Evolutionary conservation across 768 basidiomycete genomes (phyloP), one percentile per base, ranked within the genome.

Genomic region (Pisolithus orientalis): DNA sequence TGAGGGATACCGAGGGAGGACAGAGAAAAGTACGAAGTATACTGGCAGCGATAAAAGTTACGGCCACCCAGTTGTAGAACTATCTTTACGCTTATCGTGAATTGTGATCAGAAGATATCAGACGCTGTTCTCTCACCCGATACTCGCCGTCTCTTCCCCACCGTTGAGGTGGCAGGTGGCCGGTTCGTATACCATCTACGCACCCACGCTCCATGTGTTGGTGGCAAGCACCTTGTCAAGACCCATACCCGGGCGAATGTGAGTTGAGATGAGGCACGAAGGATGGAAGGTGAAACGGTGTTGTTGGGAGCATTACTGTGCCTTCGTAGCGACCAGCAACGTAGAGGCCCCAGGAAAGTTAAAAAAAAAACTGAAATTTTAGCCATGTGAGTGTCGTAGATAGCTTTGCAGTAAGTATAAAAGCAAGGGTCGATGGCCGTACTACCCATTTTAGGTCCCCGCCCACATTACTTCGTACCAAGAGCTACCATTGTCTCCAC

Each of bases 191-290:
- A 89, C 76, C 86, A 90, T 90, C 69, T 88, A 87, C 48, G 77
- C 84, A 60, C 90, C 72, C 13, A 91, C 86, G 60, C 87, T 88
- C 88, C 90, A 90, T 63, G 79, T 78, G 58, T 83, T 84, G 31
- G 72, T 68, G 44, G 75, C 65, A 27, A 92, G 70, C 21, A 90
- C 73, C 51, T 75, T 72, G 39, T 63, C 73, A 29, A 91, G 68
- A 42, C 63, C 62, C 4, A 74, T 74, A 8, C 72, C 67, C 2
- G 82, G 77, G 73, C 32, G 91, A 68, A 44, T 64, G 62, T 5
- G 74, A 74, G 5, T 72, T 67, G 3, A 82, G 77, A 65, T 88
- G 79, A 13, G 76, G 74, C 49, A 69, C 70, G 51, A 85, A 78
- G 34, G 70, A 73, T 45, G 75, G 73, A 47, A 85, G 75, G 34